Conservation (phyloP, 108 stramenopile species). For the Cyclotella distinguenda region DNA sequence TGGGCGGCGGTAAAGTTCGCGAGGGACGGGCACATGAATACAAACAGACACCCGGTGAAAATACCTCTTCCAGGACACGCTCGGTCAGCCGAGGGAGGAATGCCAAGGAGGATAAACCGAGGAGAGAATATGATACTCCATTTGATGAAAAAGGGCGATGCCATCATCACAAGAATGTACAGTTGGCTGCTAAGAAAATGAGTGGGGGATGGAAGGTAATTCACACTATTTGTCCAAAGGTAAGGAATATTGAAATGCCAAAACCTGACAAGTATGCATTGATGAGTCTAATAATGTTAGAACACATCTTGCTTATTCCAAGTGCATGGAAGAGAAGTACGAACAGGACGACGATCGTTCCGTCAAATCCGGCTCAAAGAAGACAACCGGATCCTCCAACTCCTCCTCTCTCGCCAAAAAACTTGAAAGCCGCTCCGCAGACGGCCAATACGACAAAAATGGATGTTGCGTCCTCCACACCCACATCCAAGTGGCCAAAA, state of each 20-base stretch:
- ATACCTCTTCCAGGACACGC: background rate
- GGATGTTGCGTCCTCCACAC: conserved; percentile 42
- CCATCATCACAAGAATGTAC: conserved; percentile 41
- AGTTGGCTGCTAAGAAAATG: conserved; percentile 42
- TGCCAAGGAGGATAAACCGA: conserved; percentile 1
- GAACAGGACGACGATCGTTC: conserved; percentile 22
- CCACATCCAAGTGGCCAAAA: conserved; percentile 47
- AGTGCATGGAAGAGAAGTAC: conserved; percentile 37
- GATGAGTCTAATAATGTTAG: no score
- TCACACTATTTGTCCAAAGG: conserved; percentile 30
- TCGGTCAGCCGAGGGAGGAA: conserved; percentile 6
- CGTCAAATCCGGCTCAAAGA: conserved; percentile 21
- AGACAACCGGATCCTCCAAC: conserved; percentile 1
- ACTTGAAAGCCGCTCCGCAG: conserved; percentile 9
- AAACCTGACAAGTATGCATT: no score
- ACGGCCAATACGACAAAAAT: conserved; percentile 34
- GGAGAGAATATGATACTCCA: conserved; percentile 35
- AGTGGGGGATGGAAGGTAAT: conserved; percentile 43
- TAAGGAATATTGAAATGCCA: background rate
- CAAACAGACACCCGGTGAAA: conserved; percentile 7
- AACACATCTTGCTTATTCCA: no score
- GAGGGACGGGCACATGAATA: conserved; percentile 17
- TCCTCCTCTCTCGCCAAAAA: conserved; percentile 1
- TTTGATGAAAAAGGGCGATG: conserved; percentile 47
- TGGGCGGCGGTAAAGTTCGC: conserved; percentile 30